Evolutionary conservation across 2,329 filamentous ascomycete genomes (phyloP), one percentile per base, ranked within the genome.

Genomic region (Microdochium bolleyi): DNA sequence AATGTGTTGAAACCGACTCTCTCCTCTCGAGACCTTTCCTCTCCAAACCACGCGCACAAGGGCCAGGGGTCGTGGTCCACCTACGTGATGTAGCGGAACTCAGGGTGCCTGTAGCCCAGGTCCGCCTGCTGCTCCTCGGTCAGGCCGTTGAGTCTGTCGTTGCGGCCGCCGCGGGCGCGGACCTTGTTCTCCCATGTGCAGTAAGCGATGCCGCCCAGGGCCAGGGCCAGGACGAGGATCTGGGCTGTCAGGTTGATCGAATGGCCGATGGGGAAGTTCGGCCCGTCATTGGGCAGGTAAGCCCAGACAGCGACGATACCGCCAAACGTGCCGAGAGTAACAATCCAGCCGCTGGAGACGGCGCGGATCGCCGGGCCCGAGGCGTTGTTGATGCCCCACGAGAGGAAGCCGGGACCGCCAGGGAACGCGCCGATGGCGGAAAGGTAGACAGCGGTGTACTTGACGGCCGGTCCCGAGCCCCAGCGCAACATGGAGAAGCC

Each of bases 341-440:
- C 75, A 37, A 83, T 75, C 55, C 78, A 83, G 3, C 71, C 79
- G 22, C 76, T 73, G 0, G 78, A 73, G 0, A 83, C 76, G 3
- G 80, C 80, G 24, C 79, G 73, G 1, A 83, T 69, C 10, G 78
- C 73, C 0, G 80, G 79, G 0, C 80, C 79, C 0, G 75, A 74
- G 0, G 80, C 73, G 56, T 84, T 83, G 61, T 83, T 83, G 53
- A 82, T 70, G 0, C 73, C 78, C 80, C 80, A 83, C 5, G 74
- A 74, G 46, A 84, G 61, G 66, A 82, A 82, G 0, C 77, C 78
- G 0, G 79, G 79, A 0, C 80, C 79, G 32, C 78, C 78, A 1
- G 79, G 78, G 63, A 82, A 83, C 0, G 76, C 78, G 24, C 79
- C 80, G 1, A 78, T 65, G 10, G 77, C 76, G 50, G 78, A 76